Evolutionary conservation across 2,329 filamentous ascomycete species (phyloP).

Genomic region (Ophiocordyceps camponoti-saundersi): DNA sequence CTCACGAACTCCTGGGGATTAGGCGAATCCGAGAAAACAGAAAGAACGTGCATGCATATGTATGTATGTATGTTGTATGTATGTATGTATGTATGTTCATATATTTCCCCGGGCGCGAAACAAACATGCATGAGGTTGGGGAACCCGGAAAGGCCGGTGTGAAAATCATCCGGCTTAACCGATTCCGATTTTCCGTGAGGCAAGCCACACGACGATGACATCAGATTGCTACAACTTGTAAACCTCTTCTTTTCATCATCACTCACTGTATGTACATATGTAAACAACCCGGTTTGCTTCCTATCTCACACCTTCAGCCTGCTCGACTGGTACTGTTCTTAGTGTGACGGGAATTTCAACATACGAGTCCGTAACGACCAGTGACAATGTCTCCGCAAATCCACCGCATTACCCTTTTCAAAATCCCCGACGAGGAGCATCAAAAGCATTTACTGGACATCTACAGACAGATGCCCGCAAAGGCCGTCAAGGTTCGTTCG

Average conservation of each 20-base stretch:
- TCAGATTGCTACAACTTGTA: not conserved
- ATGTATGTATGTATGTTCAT: not conserved
- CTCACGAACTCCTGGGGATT: too few species aligned
- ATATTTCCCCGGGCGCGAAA: too few species aligned
- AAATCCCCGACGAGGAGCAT: slow-evolving; percentile 15
- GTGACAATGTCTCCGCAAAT: slow-evolving; percentile 1
- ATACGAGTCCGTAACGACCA: not conserved
- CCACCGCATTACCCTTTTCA: slow-evolving; percentile 20
- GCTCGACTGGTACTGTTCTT: too few species aligned
- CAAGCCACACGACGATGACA: not conserved
- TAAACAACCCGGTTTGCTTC: too few species aligned
- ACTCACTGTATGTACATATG: too few species aligned
- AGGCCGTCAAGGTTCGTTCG: slow-evolving; percentile 13
- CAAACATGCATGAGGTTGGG: not conserved
- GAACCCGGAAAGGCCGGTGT: not conserved
- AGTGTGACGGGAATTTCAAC: not conserved
- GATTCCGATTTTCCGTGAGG: not conserved
- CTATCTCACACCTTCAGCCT: too few species aligned
- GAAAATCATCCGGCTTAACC: not conserved
- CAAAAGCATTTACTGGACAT: slow-evolving; percentile 12
- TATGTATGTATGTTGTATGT: too few species aligned
- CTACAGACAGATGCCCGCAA: slow-evolving; percentile 14
- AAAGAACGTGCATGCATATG: too few species aligned
- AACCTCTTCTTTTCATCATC: not conserved
- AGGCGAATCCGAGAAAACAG: too few species aligned